Percentiles rank a stretch among this genome's conserved stretches.
Conservation (phyloP, 148 eudicot genomes). For the Rhododendron kiyosumense region DNA sequence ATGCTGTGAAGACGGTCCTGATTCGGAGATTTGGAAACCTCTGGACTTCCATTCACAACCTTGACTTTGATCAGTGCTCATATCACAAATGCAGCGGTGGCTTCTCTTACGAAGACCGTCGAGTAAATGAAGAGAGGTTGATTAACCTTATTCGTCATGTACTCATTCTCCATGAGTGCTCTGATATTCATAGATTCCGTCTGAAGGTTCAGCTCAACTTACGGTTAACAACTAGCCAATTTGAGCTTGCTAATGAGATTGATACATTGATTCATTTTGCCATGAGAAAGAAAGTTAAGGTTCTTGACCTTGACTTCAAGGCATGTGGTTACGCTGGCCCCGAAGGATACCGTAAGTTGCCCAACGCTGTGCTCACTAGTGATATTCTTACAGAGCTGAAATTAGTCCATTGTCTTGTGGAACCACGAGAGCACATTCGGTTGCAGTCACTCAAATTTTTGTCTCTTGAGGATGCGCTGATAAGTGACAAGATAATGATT, state of each 20-base stretch:
- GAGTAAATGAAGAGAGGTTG: background rate
- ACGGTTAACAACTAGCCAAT: too few relatives aligned
- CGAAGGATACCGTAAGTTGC: background rate
- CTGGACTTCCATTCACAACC: slow-evolving; percentile 13
- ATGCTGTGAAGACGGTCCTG: slow-evolving; percentile 17
- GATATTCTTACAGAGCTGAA: slow-evolving; percentile 10
- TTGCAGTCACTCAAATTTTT: too few relatives aligned
- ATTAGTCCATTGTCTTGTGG: background rate
- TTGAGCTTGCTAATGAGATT: background rate
- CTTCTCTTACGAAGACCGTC: too few relatives aligned
- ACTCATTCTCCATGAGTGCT: background rate
- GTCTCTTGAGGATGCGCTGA: too few relatives aligned
- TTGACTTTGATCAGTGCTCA: slow-evolving; percentile 9
- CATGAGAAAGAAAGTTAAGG: slow-evolving; percentile 2
- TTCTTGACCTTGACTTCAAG: background rate
- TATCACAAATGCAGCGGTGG: background rate
- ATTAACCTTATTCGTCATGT: background rate
- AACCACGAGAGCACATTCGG: background rate
- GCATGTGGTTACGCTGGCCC: background rate
- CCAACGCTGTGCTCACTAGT: slow-evolving; percentile 8
- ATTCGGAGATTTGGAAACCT: slow-evolving; percentile 11
- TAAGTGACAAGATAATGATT: too few relatives aligned
- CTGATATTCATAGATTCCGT: slow-evolving; percentile 5
- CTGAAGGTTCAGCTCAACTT: background rate
- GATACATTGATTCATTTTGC: slow-evolving; percentile 1